Conservation (phyloP, 441 rosid genomes). For the Populus hybrid region DNA sequence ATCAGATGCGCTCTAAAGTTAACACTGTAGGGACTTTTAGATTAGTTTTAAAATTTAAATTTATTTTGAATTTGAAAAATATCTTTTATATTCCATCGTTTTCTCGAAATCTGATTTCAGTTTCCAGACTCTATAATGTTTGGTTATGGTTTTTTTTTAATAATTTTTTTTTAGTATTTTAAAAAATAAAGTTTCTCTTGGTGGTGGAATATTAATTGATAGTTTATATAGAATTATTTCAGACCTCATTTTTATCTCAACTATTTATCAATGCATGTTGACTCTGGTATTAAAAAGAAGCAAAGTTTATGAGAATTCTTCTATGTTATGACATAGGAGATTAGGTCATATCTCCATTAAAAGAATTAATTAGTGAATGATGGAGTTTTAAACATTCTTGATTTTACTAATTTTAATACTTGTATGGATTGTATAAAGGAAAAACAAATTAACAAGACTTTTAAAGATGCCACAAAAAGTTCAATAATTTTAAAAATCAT, state of each 20-base stretch:
- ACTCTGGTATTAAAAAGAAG: not conserved
- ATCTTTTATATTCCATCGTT: not conserved
- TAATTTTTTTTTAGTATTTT: not conserved
- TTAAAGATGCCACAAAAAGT: no score
- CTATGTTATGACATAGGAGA: not conserved
- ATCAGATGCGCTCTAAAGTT: no score
- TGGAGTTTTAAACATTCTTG: no score
- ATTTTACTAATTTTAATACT: no score
- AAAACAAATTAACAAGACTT: no score
- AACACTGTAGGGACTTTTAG: no score
- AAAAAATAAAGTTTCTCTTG: not conserved
- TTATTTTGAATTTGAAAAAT: no score
- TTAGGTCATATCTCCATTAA: not conserved
- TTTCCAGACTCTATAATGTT: not conserved
- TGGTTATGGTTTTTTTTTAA: no score
- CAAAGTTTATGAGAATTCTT: not conserved
- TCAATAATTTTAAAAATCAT: no score
- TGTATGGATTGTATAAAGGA: no score
- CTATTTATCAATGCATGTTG: not conserved
- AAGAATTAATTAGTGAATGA: no score
- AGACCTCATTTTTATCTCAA: not conserved
- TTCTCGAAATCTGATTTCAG: not conserved
- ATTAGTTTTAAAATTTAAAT: no score
- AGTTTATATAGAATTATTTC: not conserved
- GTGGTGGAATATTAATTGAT: not conserved